Conservation (phyloP, 1,284 basidiomycete species). For the Heterobasidion annosum region DNA sequence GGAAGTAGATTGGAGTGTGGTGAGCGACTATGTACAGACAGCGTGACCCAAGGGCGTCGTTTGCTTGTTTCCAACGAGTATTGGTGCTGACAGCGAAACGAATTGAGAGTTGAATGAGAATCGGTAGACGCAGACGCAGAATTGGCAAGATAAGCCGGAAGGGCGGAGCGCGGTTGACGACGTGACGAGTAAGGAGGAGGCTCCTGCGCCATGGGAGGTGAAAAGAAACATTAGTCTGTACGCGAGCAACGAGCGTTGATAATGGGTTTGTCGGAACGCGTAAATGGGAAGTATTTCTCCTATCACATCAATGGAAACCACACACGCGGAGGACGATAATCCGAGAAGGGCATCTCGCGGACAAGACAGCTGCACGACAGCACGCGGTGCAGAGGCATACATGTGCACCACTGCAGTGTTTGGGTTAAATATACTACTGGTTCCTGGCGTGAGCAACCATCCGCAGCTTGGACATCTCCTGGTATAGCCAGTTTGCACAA, state of each 20-base stretch:
- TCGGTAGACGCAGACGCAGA: not conserved
- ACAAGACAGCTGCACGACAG: not conserved
- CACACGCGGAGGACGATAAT: not conserved
- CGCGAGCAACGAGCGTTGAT: not conserved
- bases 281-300: not conserved
- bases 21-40: constrained; percentile 32
- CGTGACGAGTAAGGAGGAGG: constrained; percentile 1
- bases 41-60: constrained; percentile 25
- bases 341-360: constrained; percentile 1
- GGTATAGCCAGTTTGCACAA: not conserved
- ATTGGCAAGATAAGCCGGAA: not conserved
- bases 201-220: constrained; percentile 1
- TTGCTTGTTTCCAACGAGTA: constrained; percentile 4
- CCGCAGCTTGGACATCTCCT: not conserved
- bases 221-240: not conserved
- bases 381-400: not conserved
- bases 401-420: not conserved
- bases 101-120: not conserved
- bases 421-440: not conserved
- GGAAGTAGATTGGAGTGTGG: constrained; percentile 23
- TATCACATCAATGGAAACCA: not conserved
- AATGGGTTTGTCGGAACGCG: not conserved
- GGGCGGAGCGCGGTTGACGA: not conserved
- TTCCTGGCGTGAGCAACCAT: not conserved
- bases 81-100: constrained; percentile 3